Evolutionary conservation across 345 rosid species (phyloP), one percentile per base, ranked within the genome.

Genomic region (Bretschneidera sinensis): DNA sequence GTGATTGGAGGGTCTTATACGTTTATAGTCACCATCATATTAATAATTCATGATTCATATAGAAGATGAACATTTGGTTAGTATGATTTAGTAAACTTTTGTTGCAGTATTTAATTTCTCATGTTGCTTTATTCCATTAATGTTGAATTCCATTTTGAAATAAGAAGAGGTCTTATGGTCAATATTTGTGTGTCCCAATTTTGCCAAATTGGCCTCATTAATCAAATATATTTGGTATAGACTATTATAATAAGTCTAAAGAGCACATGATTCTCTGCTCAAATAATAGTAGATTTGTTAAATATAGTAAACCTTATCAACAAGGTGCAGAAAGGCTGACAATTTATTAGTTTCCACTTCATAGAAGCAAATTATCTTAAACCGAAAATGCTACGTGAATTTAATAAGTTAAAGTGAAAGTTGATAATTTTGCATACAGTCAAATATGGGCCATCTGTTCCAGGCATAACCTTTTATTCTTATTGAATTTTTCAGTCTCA

Each of bases 1-100:
- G 99, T 94, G 54, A 82, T 94, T 17, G 99, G 99, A 25, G 97
- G 99, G 33, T 94, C 99, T 55, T 94, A 90, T 54, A 95, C 99
- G 0, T 91, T 83, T 78, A 91, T 94, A 95, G 95, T 94, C 70
- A 97, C 99, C 0, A 88, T 91, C 50, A 80, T 91, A 28, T 94
- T 97, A 16, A 94, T 94, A 60, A 86, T 91, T 72, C 87, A 75
- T 18, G 97, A 94, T 77, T 79, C 97, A 56, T 16, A 94, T 94
- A 10, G 78, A 78, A 72, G 99, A 94, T 68, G 62, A 63, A 55
- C 82, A 86, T 17, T 56, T 79, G 97, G 99, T 94, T 67, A 78
- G 88, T 80, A 39, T 21, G 55, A 57, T 57, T 64, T 52, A 57
- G 2, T 33, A 1, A 5, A 21, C n/a, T 24, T 10, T 21, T n/a